Conservation (phyloP, 495 filamentous ascomycete species). For the Lepraria neglecta region DNA sequence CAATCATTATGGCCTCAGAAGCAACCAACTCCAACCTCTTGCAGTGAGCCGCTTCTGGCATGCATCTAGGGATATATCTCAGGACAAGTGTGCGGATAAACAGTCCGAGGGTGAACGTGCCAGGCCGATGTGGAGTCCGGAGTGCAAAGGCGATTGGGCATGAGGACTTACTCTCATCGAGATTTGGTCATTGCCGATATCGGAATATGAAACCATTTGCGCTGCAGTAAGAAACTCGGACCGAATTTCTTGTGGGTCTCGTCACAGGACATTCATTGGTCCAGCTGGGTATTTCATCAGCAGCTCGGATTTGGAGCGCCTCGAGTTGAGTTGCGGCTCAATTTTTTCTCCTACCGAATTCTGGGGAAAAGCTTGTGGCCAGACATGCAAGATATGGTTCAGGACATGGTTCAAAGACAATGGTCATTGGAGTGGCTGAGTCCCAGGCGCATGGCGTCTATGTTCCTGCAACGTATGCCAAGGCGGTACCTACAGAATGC, state of each 20-base stretch:
- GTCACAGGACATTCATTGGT: not conserved
- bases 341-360: slow-evolving; percentile 17
- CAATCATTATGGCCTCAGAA: not conserved
- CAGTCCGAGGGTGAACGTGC: not conserved
- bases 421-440: slow-evolving; percentile 5
- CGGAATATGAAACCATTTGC: not conserved
- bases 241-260: not conserved
- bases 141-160: not conserved
- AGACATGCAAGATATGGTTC: not conserved
- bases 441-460: slow-evolving; percentile 6
- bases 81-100: slow-evolving; percentile 5
- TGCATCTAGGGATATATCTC: slow-evolving; percentile 8
- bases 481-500: slow-evolving; percentile 4
- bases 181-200: not conserved
- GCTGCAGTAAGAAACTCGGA: slow-evolving; percentile 9
- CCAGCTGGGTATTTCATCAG: not conserved
- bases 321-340: not conserved
- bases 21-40: not conserved
- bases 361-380: not conserved
- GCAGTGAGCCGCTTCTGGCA: slow-evolving; percentile 1
- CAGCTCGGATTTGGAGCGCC: slow-evolving; percentile 8
- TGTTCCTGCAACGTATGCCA: not conserved
- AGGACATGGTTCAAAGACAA: not conserved
- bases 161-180: not conserved
- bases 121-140: not conserved